Percentiles rank a stretch among this genome's conserved stretches.
Conservation (phyloP, 1,284 basidiomycete species). For the Cystobasidium slooffiae region DNA sequence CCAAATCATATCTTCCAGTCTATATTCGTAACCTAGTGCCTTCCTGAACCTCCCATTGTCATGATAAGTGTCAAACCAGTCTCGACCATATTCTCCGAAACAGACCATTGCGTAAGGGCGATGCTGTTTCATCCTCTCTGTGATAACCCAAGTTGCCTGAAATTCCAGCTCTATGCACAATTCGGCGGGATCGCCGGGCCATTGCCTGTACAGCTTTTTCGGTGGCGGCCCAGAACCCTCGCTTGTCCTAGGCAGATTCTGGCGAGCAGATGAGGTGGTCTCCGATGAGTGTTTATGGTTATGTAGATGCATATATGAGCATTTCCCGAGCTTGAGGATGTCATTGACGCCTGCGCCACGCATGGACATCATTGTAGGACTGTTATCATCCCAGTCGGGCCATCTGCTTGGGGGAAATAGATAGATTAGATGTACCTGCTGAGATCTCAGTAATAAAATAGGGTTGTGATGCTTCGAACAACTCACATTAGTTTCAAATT, state of each 20-base stretch:
- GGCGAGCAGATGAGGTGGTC: background rate
- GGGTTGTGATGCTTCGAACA: too few species aligned
- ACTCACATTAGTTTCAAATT: too few species aligned
- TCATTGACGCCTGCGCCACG: background rate
- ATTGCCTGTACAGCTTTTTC: background rate
- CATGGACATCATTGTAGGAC: constrained; percentile 1
- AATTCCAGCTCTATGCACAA: background rate
- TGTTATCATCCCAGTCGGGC: background rate
- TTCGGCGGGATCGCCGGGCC: background rate
- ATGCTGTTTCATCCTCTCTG: background rate
- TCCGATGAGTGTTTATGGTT: constrained; percentile 12
- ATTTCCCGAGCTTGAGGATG: background rate
- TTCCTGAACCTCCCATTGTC: background rate
- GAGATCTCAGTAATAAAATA: background rate
- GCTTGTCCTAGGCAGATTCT: too few species aligned
- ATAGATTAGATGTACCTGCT: background rate
- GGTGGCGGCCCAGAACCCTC: too few species aligned
- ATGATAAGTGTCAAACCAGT: constrained; percentile 1
- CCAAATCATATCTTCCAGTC: background rate
- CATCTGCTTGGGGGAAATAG: background rate
- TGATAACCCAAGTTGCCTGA: background rate
- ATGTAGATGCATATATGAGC: constrained; percentile 5
- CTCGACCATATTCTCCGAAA: background rate
- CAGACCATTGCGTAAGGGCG: background rate
- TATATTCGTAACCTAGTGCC: constrained; percentile 5